Conservation (phyloP, 768 basidiomycete genomes). For the Rhizopogon salebrosus region DNA sequence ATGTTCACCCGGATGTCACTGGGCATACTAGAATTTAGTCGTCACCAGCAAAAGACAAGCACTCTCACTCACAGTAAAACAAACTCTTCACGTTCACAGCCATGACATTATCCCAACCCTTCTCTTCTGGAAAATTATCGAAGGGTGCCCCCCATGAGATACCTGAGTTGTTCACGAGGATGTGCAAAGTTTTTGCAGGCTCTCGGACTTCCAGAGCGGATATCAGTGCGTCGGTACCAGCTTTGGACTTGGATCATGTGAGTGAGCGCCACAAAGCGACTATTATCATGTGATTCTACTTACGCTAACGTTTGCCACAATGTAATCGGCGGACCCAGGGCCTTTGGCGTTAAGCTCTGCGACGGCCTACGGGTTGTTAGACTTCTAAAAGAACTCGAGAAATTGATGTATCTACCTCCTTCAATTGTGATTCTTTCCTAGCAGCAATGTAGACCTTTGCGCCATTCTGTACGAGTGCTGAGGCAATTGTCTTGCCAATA, state of each 20-base stretch:
- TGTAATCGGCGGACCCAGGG: constrained; percentile 62
- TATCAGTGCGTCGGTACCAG: constrained; percentile 73
- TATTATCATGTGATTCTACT: constrained; percentile 21
- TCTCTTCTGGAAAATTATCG: constrained; percentile 68
- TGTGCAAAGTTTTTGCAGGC: constrained; percentile 55
- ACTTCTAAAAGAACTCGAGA: background rate
- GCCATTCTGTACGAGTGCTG: constrained; percentile 79
- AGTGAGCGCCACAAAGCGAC: background rate
- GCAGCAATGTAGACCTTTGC: constrained; percentile 89
- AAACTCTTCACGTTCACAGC: constrained; percentile 82
- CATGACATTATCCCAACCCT: constrained; percentile 83
- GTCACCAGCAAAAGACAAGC: background rate
- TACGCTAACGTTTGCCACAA: constrained; percentile 71
- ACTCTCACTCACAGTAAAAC: constrained; percentile 60
- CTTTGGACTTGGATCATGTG: constrained; percentile 48
- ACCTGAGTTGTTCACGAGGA: constrained; percentile 82
- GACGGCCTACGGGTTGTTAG: constrained; percentile 32
- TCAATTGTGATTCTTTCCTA: constrained; percentile 72
- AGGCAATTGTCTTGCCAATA: constrained; percentile 80
- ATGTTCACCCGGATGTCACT: constrained; percentile 42
- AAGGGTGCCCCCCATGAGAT: constrained; percentile 74
- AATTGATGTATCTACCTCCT: constrained; percentile 45
- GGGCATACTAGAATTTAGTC: background rate
- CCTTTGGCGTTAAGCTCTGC: constrained; percentile 57
- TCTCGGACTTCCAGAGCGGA: constrained; percentile 65